Evolutionary conservation across 1,284 basidiomycete genomes (phyloP), one percentile per base, ranked within the genome.

Genomic region (Chiua sp.): DNA sequence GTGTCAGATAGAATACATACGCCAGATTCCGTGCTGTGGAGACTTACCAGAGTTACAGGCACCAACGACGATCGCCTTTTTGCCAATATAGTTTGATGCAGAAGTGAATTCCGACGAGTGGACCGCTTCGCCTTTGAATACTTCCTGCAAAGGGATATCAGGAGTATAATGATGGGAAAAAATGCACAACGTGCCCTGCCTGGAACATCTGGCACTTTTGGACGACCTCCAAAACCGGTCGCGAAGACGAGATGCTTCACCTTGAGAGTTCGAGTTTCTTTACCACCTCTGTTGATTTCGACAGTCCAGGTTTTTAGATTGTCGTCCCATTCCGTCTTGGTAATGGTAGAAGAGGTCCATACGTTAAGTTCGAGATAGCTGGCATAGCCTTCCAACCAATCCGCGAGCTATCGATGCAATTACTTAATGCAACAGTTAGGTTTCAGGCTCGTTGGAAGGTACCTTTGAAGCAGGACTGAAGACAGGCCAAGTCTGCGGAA

Each of bases 331-430:
- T 69, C 62, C 7, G 81, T 75, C 42, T 71, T 72, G 13, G 69
- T 74, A 20, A 84, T 72, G 6, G 68, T 76, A 3, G 84, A 77
- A 7, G 79, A 75, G 1, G 78, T 80, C 87, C 86, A 88, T 44
- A 84, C 77, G 65, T 87, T 82, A 47, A 87, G 75, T 60, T 87
- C 86, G 56, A 87, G 75, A 7, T 76, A 68, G 7, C 80, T 75
- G 3, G 83, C 84, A 60, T 87, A 88, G 32, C 75, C 75, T 65
- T 88, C 87, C 51, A 88, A 74, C 83, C 84, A 88, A 63, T 85
- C 81, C 5, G 83, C 87, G 22, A 88, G 78, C 80, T 79, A 48
- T 10, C n/a, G 28, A 49, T 4, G 4, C 30, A 32, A 32, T 35
- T 5, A 47, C 52, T n/a, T 22, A 16, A 47, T 20, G 22, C n/a